Conservation (phyloP, 257 asterid genomes). For the Jaltomata sinuosa region DNA sequence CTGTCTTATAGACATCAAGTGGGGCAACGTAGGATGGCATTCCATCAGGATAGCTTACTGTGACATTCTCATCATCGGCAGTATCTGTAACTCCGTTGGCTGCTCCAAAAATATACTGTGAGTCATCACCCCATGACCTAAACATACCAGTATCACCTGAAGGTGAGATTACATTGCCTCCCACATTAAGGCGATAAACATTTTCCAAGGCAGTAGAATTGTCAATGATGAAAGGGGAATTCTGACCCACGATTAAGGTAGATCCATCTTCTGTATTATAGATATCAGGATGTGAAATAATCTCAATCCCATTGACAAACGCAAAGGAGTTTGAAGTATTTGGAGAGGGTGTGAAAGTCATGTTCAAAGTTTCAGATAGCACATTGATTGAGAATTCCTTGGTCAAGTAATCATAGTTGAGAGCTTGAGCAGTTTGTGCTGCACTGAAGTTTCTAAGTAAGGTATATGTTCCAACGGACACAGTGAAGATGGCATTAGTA, state of each 20-base stretch:
- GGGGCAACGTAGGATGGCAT: slow-evolving; percentile 35
- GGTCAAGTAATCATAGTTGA: slow-evolving; percentile 51
- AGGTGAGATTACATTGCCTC: slow-evolving; percentile 83
- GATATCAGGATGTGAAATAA: slow-evolving; percentile 81
- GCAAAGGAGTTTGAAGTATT: slow-evolving; percentile 44
- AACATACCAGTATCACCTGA: slow-evolving; percentile 44
- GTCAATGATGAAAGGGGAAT: slow-evolving; percentile 32
- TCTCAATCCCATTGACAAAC: slow-evolving; percentile 77
- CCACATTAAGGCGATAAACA: slow-evolving; percentile 71
- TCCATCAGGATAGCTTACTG: slow-evolving; percentile 18
- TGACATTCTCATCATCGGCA: slow-evolving; percentile 24
- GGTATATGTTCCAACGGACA: slow-evolving; percentile 40
- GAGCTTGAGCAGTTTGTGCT: slow-evolving; percentile 48
- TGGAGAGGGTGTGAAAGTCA: slow-evolving; percentile 57
- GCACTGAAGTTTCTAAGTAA: slow-evolving; percentile 75
- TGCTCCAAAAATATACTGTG: slow-evolving; percentile 28
- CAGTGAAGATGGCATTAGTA: slow-evolving; percentile 50
- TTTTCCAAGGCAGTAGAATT: slow-evolving; percentile 62
- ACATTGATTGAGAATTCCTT: slow-evolving; percentile 72
- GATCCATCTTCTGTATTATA: slow-evolving; percentile 43
- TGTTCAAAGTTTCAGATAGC: slow-evolving; percentile 25
- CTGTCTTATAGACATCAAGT: slow-evolving; percentile 32
- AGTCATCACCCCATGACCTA: slow-evolving; percentile 42
- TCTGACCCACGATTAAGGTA: slow-evolving; percentile 31
- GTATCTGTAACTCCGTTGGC: slow-evolving; percentile 27